Percentiles rank a stretch among this genome's conserved stretches.
Evolutionary conservation across 192 early-diverging fungal species (phyloP).

Genomic region (Coemansia sp.): DNA sequence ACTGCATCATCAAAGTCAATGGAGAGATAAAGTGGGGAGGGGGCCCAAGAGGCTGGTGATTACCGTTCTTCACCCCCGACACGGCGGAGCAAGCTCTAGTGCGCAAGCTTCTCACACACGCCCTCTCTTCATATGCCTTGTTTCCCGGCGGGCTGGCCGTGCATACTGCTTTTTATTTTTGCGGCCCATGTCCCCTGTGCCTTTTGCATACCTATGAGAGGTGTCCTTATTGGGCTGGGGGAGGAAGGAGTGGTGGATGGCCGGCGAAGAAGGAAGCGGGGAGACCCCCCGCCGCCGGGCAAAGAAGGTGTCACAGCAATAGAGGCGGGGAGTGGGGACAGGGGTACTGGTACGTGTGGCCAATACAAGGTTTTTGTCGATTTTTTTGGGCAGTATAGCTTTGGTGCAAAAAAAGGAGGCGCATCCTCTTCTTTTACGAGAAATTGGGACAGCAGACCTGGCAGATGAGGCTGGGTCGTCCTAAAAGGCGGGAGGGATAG

Average conservation of each 20-base stretch:
- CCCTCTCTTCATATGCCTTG: neutral
- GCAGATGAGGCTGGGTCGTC: neutral
- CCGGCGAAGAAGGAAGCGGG: neutral
- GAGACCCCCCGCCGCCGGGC: neutral
- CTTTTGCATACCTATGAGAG: neutral
- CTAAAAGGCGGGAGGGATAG: neutral
- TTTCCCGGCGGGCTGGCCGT: conserved; percentile 2
- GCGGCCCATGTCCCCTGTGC: neutral
- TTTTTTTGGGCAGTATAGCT: conserved; percentile 2
- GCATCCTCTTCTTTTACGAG: neutral
- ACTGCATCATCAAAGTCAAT: conserved; percentile 2
- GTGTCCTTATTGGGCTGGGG: neutral
- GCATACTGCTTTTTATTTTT: neutral
- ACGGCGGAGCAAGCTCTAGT: neutral
- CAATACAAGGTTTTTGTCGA: conserved; percentile 1
- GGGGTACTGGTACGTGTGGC: neutral
- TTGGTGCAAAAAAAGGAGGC: neutral
- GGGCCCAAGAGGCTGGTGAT: neutral
- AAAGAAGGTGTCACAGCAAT: neutral
- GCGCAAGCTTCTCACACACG: neutral
- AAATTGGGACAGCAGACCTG: neutral
- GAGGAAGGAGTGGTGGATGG: neutral
- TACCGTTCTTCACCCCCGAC: conserved; percentile 2
- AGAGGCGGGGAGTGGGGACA: conserved; percentile 7
- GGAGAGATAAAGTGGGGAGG: conserved; percentile 1